phyloP scores from a whole-genome alignment of 1,284 basidiomycete genomes.

The Fomitopsis palustris region DNA sequence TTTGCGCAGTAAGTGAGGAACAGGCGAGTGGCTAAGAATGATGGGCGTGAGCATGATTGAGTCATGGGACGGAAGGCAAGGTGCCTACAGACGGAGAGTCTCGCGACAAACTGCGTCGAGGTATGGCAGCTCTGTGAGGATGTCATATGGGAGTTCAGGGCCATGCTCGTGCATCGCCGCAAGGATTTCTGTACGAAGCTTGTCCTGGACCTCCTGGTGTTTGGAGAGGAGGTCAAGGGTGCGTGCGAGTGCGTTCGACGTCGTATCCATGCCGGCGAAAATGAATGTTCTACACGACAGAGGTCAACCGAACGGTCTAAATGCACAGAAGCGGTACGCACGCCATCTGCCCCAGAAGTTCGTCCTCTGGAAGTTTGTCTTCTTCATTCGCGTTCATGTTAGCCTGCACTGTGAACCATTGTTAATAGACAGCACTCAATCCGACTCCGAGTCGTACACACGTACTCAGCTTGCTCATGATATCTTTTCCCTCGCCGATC shows the following conservation, averaged over 20 bases:
- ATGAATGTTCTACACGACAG: constrained; percentile 4
- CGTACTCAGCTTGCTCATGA: constrained; percentile 43
- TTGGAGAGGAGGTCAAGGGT: constrained; percentile 2
- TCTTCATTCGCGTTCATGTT: constrained; percentile 11
- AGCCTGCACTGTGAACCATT: constrained; percentile 6
- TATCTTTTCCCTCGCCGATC: constrained; percentile 39
- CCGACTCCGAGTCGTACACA: background rate
- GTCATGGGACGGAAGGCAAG: background rate
- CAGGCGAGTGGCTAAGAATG: constrained; percentile 3
- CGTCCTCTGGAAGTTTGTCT: background rate
- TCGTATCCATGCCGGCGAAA: constrained; percentile 9
- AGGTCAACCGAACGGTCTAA: background rate
- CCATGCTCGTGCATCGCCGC: background rate
- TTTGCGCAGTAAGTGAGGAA: background rate
- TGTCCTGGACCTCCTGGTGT: constrained; percentile 6
- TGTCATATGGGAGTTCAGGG: constrained; percentile 6
- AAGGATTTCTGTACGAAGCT: constrained; percentile 1
- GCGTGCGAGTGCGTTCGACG: constrained; percentile 10
- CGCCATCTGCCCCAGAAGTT: constrained; percentile 10
- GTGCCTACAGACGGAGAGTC: constrained; percentile 7
- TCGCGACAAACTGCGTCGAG: constrained; percentile 14
- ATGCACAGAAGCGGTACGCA: background rate
- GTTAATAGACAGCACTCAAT: background rate
- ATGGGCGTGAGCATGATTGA: too few species aligned
- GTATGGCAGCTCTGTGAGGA: constrained; percentile 8